Evolutionary conservation across 169 alveolate species (phyloP), one percentile per base, ranked within the genome.

Genomic region (Eimeria acervulina): DNA sequence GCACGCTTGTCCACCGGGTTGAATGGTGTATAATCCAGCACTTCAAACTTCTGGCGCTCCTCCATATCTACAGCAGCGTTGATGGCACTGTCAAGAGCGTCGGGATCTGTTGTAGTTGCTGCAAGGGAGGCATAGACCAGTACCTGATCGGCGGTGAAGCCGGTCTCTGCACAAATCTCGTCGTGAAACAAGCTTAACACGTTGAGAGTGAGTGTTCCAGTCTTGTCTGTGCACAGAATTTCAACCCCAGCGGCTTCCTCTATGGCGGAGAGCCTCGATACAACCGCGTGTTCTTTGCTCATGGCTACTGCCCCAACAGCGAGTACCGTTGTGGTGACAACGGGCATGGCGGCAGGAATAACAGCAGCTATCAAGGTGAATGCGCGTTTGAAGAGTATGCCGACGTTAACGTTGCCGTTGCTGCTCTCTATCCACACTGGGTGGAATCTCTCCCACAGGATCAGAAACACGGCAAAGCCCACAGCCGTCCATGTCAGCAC

Each of bases 171-270:
- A 61, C 40, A 38, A 52, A 59, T 40, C 59, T 95, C 97, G 66
- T 76, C 96, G 31, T 89, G 66, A 63, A 76, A 78, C 38, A 98
- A 98, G 55, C 97, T 96, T 98, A 98, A 98, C 89, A 96, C 94
- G 95, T 98, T 98, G 94, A 97, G 96, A 38, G 99, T 98, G 61
- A 98, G 97, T 13, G 99, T 98, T n/a, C 99, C 99, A 61, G 99
- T 98, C 97, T 98, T 98, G 95, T 98, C 99, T 66, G 99, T 97
- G 94, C 99, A 98, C 85, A 98, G 97, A n/a, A 97, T 96, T 90
- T 97, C 97, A 26, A 98, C 97, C 23, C 99, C 98, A 33, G 98
- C 99, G 8, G 98, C 97, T 61, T 98, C 98, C 96, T 98, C 98
- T 83, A 97, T 97, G 80, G 98, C 97, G 19, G 97, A 96, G 36